phyloP scores from a whole-genome alignment of 2,329 filamentous ascomycete species.

The Colletotrichum simmondsii region DNA sequence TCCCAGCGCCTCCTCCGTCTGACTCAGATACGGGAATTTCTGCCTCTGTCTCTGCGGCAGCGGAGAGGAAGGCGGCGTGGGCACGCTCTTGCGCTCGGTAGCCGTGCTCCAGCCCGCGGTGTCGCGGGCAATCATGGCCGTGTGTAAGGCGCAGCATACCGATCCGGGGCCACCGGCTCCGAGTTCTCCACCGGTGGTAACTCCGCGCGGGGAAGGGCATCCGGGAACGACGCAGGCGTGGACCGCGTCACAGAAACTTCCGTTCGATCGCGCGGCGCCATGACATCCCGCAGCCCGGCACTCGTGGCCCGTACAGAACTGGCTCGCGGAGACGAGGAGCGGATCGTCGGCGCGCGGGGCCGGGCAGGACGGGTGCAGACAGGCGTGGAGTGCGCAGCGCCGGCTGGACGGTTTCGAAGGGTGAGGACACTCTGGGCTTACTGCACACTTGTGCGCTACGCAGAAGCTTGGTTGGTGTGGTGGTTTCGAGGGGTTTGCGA shows the following conservation, averaged over 20 bases:
- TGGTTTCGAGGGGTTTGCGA: constrained; percentile 6
- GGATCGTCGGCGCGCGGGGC: constrained; percentile 31
- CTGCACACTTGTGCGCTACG: constrained; percentile 28
- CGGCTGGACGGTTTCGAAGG: constrained; percentile 8
- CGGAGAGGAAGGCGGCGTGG: background rate
- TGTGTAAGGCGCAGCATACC: constrained; percentile 25
- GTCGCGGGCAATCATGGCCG: constrained; percentile 6
- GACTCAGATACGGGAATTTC: background rate
- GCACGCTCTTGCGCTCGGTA: background rate
- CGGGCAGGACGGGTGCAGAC: constrained; percentile 15
- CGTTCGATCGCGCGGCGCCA: background rate
- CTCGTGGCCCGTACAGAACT: constrained; percentile 32
- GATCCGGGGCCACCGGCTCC: background rate
- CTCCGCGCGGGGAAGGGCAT: constrained; percentile 7
- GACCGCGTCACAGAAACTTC: constrained; percentile 20
- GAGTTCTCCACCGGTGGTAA: background rate
- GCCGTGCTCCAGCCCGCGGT: background rate
- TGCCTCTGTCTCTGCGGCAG: background rate
- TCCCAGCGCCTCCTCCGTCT: constrained; percentile 33
- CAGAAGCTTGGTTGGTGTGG: constrained; percentile 5
- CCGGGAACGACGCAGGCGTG: constrained; percentile 24
- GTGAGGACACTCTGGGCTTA: constrained; percentile 8
- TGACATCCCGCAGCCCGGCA: constrained; percentile 14
- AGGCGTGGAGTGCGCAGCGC: constrained; percentile 33
- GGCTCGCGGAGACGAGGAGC: background rate